A percentile compares a stretch with the other conserved stretches of the same genome.
These are phyloP conservation scores for Colletotrichum sp. DNA, from an alignment of 2,329 filamentous ascomycete species.

Conservation along the genomic window DNA sequence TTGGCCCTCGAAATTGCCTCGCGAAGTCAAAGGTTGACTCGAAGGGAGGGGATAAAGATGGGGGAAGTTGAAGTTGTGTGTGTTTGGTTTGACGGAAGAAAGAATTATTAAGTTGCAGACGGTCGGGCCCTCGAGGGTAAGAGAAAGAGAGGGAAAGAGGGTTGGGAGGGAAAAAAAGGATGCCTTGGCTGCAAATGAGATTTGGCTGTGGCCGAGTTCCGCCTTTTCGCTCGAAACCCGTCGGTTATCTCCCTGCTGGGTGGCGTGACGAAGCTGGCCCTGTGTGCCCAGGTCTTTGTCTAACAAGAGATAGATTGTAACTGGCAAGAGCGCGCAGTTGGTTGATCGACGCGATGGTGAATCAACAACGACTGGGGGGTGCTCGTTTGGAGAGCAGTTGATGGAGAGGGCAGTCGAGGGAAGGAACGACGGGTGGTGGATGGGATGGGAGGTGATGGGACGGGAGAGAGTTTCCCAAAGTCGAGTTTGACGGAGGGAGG, in stretches of 20 bases:
- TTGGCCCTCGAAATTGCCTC: not conserved
- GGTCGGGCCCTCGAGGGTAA: conserved; percentile 10
- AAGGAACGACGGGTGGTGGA: not conserved
- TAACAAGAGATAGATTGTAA: not conserved
- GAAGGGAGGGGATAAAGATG: not conserved
- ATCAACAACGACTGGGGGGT: not conserved
- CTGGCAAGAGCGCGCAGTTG: not conserved
- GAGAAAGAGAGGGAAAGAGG: not conserved
- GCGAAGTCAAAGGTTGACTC: not conserved
- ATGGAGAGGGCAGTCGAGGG: not conserved
- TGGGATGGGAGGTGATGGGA: not conserved
- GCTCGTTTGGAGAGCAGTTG: not conserved
- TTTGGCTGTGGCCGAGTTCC: conserved; percentile 19
- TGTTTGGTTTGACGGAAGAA: not conserved
- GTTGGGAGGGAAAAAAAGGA: conserved; percentile 3
- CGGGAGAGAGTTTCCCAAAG: not conserved
- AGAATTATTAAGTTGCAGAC: conserved; percentile 6
- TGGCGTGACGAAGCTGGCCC: conserved; percentile 15
- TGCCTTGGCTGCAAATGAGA: conserved; percentile 20
- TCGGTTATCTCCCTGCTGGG: conserved; percentile 18
- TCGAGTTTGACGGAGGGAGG: not conserved
- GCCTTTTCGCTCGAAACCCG: conserved; percentile 20
- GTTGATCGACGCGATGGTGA: not conserved
- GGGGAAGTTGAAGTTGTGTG: not conserved
- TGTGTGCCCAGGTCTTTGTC: conserved; percentile 5